Evolutionary conservation across 176 grass and related monocot species (phyloP).

Genomic region (Eragrostis nindensis): DNA sequence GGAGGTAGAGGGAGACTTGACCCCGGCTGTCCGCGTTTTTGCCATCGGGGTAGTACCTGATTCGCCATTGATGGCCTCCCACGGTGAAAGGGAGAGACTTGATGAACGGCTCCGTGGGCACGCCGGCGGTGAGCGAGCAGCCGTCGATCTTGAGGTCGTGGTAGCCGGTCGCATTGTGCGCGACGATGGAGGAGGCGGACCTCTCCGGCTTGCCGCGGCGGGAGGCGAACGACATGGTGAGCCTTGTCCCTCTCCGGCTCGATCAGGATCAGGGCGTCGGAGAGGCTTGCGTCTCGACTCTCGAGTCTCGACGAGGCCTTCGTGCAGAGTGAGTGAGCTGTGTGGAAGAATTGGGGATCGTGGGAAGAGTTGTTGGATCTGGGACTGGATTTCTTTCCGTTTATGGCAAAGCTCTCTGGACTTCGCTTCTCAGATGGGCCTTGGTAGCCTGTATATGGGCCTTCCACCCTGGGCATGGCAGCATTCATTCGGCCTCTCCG

Average conservation of each 20-base stretch:
- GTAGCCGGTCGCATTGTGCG: no score
- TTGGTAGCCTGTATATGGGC: background rate
- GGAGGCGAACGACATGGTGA: background rate
- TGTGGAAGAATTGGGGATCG: no score
- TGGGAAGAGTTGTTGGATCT: background rate
- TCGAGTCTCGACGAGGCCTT: no score
- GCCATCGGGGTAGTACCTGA: constrained; percentile 26
- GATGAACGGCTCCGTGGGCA: background rate
- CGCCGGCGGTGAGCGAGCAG: background rate
- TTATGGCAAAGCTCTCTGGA: background rate
- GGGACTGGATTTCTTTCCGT: background rate
- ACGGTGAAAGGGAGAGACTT: constrained; percentile 23
- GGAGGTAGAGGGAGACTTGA: background rate
- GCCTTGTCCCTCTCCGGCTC: no score
- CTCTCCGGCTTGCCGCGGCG: no score
- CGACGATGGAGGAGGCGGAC: no score
- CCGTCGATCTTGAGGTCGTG: background rate
- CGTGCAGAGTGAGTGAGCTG: no score
- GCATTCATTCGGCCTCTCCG: background rate
- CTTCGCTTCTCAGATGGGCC: background rate
- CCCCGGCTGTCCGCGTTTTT: background rate
- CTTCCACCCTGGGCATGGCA: background rate
- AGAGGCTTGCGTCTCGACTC: no score
- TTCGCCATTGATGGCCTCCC: constrained; percentile 26
- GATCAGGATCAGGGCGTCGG: no score